phyloP scores from a whole-genome alignment of 495 filamentous ascomycete species.

The Xylaria venustula region DNA sequence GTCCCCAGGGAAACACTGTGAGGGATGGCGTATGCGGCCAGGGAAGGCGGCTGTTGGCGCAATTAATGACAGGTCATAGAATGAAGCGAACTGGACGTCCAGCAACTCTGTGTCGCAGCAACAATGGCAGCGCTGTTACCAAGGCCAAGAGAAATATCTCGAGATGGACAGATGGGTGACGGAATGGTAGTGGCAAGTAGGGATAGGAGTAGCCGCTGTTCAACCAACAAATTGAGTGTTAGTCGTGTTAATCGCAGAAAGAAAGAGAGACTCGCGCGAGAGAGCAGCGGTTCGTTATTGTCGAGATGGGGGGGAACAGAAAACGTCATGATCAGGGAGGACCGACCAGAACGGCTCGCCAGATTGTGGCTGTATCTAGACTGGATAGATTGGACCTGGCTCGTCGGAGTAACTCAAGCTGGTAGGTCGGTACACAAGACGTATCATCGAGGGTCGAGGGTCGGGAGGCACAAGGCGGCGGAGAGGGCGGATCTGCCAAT shows the following conservation, averaged over 20 bases:
- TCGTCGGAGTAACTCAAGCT: constrained; percentile 23
- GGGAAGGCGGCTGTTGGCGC: not conserved
- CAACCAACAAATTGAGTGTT: not conserved
- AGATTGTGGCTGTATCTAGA: constrained; percentile 3
- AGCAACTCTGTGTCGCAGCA: not conserved
- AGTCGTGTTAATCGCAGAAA: too few species aligned
- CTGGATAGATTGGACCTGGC: constrained; percentile 8
- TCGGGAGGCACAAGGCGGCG: constrained; percentile 10
- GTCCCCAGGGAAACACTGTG: not conserved
- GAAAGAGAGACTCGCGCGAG: not conserved
- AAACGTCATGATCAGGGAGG: constrained; percentile 8
- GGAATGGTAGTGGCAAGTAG: not conserved
- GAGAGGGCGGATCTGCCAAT: not conserved
- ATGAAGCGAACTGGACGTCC: not conserved
- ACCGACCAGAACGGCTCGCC: not conserved
- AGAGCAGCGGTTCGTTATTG: constrained; percentile 1
- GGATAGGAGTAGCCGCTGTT: constrained; percentile 1
- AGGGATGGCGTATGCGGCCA: not conserved
- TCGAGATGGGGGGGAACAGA: not conserved
- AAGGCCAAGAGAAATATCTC: not conserved
- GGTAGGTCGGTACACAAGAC: constrained; percentile 11
- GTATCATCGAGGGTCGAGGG: constrained; percentile 9
- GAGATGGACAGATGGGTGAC: not conserved
- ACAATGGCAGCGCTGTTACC: not conserved
- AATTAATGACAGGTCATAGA: constrained; percentile 5